phyloP scores from a whole-genome alignment of 2,329 filamentous ascomycete species.

The Verticillium isaacii region DNA sequence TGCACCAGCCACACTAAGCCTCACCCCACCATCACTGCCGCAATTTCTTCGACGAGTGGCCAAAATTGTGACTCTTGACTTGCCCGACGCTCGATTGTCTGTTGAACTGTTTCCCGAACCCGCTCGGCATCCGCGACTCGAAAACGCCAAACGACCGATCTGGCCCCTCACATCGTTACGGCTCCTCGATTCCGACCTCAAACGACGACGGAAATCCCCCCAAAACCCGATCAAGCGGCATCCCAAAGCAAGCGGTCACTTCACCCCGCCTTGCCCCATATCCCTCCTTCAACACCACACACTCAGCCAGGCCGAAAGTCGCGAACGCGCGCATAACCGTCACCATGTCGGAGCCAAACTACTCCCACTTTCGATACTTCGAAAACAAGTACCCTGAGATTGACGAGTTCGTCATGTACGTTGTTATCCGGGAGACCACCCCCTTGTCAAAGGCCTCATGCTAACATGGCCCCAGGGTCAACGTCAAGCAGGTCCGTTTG shows the following conservation, averaged over 20 bases:
- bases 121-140: not conserved
- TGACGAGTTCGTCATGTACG: conserved; percentile 93
- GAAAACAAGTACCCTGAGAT: conserved; percentile 98
- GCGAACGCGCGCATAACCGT: conserved; percentile 32
- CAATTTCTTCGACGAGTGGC: conserved; percentile 2
- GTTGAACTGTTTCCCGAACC: not conserved
- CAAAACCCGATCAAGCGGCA: conserved; percentile 12
- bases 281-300: conserved; percentile 17
- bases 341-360: conserved; percentile 93
- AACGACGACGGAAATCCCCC: not conserved
- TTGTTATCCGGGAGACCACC: not conserved
- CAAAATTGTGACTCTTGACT: conserved; percentile 7
- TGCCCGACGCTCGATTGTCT: not conserved
- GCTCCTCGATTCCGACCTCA: not conserved
- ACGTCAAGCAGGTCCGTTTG: conserved; percentile 82
- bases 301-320: conserved; percentile 6
- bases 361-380: conserved; percentile 68
- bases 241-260: not conserved
- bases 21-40: conserved; percentile 7
- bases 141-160: not conserved
- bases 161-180: not conserved
- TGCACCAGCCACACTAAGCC: conserved; percentile 1
- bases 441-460: not conserved
- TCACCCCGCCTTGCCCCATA: conserved; percentile 24
- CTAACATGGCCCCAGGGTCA: conserved; percentile 48